phyloP scores from a whole-genome alignment of 208 protist species.

The Wallacemonas sp. region DNA sequence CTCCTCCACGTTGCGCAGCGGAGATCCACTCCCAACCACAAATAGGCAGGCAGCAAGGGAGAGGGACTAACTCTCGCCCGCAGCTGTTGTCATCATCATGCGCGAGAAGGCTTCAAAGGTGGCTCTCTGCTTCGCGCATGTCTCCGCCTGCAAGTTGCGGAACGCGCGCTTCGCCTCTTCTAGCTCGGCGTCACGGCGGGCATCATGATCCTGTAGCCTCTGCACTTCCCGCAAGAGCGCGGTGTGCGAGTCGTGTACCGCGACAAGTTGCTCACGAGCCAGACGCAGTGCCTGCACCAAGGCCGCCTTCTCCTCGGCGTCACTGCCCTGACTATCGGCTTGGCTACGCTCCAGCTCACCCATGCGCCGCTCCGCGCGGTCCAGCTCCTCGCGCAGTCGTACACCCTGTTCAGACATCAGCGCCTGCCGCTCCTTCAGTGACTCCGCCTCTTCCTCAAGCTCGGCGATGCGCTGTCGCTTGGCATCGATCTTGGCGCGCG shows the following conservation, averaged over 20 bases:
- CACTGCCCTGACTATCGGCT: too few relatives aligned
- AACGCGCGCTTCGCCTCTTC: slow-evolving; percentile 22
- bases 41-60: not conserved
- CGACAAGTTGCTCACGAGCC: slow-evolving; percentile 44
- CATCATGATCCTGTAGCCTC: slow-evolving; percentile 8
- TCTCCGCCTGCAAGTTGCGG: slow-evolving; percentile 33
- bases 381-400: slow-evolving; percentile 18
- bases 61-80: not conserved
- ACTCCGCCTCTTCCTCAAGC: slow-evolving; percentile 44
- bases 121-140: slow-evolving; percentile 36
- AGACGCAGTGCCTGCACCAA: slow-evolving; percentile 26
- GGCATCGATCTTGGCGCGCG: slow-evolving; percentile 61
- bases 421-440: slow-evolving; percentile 14
- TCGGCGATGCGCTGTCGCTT: slow-evolving; percentile 64
- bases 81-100: slow-evolving; percentile 23
- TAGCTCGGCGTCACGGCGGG: slow-evolving; percentile 20
- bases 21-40: too few relatives aligned
- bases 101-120: slow-evolving; percentile 55
- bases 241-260: slow-evolving; percentile 21
- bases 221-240: slow-evolving; percentile 6
- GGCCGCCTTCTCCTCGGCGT: slow-evolving; percentile 17
- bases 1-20: too few relatives aligned
- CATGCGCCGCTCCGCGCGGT: slow-evolving; percentile 15
- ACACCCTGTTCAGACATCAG: slow-evolving; percentile 32
- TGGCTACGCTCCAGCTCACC: not conserved